These are phyloP conservation scores for Colletotrichum siamense DNA, from an alignment of 2,329 filamentous ascomycete species.

Conservation along the genomic window DNA sequence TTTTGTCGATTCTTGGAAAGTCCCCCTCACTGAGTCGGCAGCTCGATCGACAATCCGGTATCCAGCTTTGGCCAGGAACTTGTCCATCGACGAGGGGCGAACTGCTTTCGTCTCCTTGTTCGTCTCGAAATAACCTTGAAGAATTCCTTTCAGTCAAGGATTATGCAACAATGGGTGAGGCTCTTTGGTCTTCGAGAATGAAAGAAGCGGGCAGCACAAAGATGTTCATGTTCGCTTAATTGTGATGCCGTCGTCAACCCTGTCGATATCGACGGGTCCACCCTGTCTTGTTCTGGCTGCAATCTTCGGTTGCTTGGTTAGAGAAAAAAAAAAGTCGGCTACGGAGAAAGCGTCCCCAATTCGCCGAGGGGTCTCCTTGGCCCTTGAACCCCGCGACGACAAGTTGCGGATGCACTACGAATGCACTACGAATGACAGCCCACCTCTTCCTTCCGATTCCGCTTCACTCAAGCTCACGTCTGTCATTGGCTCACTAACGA, in stretches of 20 bases:
- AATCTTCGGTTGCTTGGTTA: slow-evolving; percentile 20
- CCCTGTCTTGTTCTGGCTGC: slow-evolving; percentile 11
- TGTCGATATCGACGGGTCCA: slow-evolving; percentile 3
- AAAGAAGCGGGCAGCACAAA: background rate
- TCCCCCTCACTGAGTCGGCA: background rate
- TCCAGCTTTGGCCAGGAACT: background rate
- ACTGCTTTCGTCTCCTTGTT: background rate
- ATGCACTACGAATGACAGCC: slow-evolving; percentile 4
- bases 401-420: background rate
- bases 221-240: slow-evolving; percentile 2
- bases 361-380: background rate
- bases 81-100: background rate
- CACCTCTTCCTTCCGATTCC: slow-evolving; percentile 2
- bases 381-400: slow-evolving; percentile 14
- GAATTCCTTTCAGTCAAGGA: background rate
- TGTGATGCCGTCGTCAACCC: slow-evolving; percentile 16
- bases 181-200: background rate
- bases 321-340: slow-evolving; percentile 5
- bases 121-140: slow-evolving; percentile 13
- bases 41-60: slow-evolving; percentile 1
- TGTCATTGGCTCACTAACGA: slow-evolving; percentile 17
- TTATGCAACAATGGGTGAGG: background rate
- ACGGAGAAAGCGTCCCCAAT: background rate
- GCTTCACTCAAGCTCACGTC: background rate
- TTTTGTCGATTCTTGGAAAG: slow-evolving; percentile 17